Base-by-base conservation (phyloP, 192 early-diverging fungal species). In the Coemansia sp. region DNA sequence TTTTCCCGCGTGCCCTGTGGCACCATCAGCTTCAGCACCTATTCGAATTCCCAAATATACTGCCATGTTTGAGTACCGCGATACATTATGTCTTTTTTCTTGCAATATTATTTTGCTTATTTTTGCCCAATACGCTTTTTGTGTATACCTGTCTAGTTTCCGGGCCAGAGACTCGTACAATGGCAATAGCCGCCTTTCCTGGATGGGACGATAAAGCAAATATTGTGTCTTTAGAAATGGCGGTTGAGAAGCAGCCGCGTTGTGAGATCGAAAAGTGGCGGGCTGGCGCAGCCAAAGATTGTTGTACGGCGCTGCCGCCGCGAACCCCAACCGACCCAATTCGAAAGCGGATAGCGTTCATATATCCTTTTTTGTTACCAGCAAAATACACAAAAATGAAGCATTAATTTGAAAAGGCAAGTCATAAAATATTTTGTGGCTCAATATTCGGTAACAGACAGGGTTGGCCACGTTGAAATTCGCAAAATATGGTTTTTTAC, bases 161-260 rank as follows among this genome's bases (percentile, higher is more conserved):
- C 0, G 82, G 67, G 0, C 91, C 90, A 3, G 90, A 90, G 25
- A 90, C 64, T n/a, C 91, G 82, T 14, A 93, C 72, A 19, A 93
- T 83, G n/a, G 89, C 91, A 12, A 93, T 84, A 1, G 90, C 91
- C 1, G 91, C 87, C 62, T 90, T 91, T 19, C 91, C 90, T 17
- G 87, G 87, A 8, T 82, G 84, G 6, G 89, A 84, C 6, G 90
- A 89, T 9, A 91, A 71, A 0, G 91, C 91, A 82, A 82, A 91
- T 41, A 93, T 90, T 2, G 91, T 91, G 64, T 85, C 78, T 4
- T 25, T 47, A 2, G 25, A 3, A 14, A 25, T 24, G 5, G 10
- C 25, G 19, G 23, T 55, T 55, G 27, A 3, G 22, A 10, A 32
- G 23, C 21, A 25, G 23, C 53, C 0, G 27, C 24, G 23, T 21